Evolutionary conservation across 306 rosid genomes (phyloP).

Genomic region (Vigna radiata): DNA sequence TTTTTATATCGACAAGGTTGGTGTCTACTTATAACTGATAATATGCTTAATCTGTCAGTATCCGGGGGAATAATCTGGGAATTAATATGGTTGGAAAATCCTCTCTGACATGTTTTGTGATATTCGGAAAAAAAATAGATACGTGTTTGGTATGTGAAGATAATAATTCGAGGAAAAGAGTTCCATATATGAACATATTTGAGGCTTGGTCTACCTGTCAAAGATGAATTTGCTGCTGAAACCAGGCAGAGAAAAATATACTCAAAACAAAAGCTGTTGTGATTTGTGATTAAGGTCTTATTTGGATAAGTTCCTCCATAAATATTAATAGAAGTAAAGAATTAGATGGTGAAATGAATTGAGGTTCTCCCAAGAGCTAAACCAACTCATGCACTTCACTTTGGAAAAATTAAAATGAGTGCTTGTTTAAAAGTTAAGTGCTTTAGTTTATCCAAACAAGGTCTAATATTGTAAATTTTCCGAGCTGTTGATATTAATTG

Average conservation of each 20-base stretch:
- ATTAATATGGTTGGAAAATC: conserved; percentile 8
- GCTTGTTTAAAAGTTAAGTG: neutral
- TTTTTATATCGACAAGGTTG: neutral
- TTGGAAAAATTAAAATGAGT: neutral
- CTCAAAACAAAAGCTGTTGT: neutral
- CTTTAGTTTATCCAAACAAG: neutral
- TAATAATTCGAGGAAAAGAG: neutral
- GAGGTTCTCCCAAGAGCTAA: neutral
- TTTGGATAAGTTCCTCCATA: neutral
- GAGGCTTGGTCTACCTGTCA: neutral
- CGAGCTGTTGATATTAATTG: neutral
- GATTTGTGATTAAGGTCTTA: neutral
- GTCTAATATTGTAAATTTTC: neutral
- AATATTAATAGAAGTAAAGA: neutral
- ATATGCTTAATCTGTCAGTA: conserved; percentile 1
- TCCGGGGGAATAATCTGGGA: conserved; percentile 16
- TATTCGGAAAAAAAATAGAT: neutral
- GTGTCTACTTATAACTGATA: neutral
- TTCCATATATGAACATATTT: neutral
- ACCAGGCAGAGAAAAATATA: neutral
- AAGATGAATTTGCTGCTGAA: neutral
- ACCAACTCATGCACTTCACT: neutral
- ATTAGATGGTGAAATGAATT: neutral
- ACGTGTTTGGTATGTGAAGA: neutral
- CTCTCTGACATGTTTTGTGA: neutral